Evolutionary conservation across 1,284 basidiomycete genomes (phyloP).

Genomic region (Paramarasmius palmivorus): DNA sequence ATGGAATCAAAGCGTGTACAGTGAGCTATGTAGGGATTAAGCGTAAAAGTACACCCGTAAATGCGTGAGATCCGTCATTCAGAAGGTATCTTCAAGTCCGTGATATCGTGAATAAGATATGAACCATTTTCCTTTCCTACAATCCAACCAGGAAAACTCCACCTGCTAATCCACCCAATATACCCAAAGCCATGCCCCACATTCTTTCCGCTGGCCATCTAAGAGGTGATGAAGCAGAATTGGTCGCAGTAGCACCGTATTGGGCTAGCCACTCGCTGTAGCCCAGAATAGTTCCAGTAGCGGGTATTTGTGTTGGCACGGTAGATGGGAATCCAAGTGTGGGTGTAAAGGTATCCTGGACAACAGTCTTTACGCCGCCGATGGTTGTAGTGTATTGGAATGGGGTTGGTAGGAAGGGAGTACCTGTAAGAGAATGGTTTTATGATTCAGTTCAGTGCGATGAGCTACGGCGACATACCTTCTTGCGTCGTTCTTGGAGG

Average conservation of each 20-base stretch:
- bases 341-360: constrained; percentile 58
- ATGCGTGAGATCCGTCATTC: no score
- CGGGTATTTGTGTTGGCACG: constrained; percentile 29
- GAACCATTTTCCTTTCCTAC: no score
- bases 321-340: constrained; percentile 38
- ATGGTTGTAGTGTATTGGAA: constrained; percentile 54
- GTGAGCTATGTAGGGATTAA: no score
- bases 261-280: constrained; percentile 54
- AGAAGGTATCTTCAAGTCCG: no score
- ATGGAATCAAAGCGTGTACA: no score
- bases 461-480: constrained; percentile 11
- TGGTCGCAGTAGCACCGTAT: constrained; percentile 41
- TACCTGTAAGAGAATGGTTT: constrained; percentile 42
- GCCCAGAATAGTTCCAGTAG: constrained; percentile 51
- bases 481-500: constrained; percentile 40
- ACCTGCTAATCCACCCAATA: no score
- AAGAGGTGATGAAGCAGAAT: not conserved
- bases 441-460: no score
- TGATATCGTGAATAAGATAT: no score
- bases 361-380: constrained; percentile 44
- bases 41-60: no score
- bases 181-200: no score
- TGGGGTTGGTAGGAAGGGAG: not conserved
- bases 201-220: not conserved
- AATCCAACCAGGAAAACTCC: no score